These are phyloP conservation scores for Colletotrichum eremochloae DNA, from an alignment of 2,329 filamentous ascomycete genomes.

Conservation along the genomic window DNA sequence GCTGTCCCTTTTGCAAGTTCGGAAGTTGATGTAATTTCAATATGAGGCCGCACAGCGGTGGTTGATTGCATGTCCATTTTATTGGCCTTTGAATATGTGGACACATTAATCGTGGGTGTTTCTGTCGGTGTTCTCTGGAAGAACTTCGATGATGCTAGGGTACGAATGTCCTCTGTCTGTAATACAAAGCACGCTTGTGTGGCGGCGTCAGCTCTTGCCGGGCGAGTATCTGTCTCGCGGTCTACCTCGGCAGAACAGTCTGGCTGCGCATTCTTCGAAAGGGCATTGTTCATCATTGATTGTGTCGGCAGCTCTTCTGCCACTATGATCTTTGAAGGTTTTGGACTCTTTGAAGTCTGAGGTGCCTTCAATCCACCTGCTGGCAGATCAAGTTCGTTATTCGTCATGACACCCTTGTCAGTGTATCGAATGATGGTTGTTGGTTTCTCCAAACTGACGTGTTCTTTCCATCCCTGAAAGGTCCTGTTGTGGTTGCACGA, in stretches of 20 bases:
- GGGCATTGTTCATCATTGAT: not conserved
- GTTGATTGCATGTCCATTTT: not conserved
- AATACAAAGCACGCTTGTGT: constrained; percentile 1
- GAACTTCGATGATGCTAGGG: not conserved
- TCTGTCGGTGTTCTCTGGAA: not conserved
- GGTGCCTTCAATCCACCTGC: not conserved
- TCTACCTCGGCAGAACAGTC: not conserved
- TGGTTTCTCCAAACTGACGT: not conserved
- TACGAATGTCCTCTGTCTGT: not conserved
- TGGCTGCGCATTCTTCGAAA: not conserved
- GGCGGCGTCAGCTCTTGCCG: not conserved
- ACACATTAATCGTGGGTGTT: not conserved
- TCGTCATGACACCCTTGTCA: constrained; percentile 42
- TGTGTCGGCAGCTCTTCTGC: not conserved
- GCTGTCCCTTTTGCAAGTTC: not conserved
- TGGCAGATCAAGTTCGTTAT: not conserved
- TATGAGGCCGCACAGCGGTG: not conserved
- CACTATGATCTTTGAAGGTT: too few species aligned
- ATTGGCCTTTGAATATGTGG: not conserved
- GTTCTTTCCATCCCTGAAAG: not conserved
- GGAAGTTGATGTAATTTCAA: too few species aligned
- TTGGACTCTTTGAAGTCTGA: not conserved
- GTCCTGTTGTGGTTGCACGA: not conserved
- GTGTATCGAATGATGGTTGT: constrained; percentile 42
- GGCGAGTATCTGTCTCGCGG: not conserved